These are phyloP conservation scores for Fagopyrum tataricum DNA, from an alignment of 148 eudicot species.

Conservation along the genomic window DNA sequence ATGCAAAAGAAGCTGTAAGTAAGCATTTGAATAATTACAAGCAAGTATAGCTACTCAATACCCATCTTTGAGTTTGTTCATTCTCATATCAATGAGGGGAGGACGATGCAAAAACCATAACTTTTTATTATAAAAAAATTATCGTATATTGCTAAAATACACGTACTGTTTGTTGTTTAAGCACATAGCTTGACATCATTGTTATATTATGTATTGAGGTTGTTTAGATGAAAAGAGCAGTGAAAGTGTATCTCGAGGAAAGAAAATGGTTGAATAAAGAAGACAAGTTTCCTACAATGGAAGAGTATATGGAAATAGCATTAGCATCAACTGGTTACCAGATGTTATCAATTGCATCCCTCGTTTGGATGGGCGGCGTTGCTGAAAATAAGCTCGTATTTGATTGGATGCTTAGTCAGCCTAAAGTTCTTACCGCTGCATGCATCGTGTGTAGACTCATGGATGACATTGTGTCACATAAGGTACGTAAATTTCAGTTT, in stretches of 20 bases:
- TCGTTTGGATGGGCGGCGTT: conserved; percentile 4
- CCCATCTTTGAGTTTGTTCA: too few species aligned
- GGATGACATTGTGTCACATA: conserved; percentile 12
- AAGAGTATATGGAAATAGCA: conserved; percentile 13
- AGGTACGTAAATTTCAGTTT: neutral
- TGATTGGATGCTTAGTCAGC: conserved; percentile 7
- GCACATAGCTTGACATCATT: too few species aligned
- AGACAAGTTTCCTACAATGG: neutral
- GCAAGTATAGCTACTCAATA: neutral
- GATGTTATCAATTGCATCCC: neutral
- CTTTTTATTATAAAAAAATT: too few species aligned
- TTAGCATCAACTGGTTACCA: neutral
- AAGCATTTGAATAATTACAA: neutral
- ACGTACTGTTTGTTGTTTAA: too few species aligned
- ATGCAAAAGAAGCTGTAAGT: conserved; percentile 11
- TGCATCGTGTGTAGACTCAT: conserved; percentile 5
- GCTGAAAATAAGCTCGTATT: neutral
- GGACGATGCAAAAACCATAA: too few species aligned
- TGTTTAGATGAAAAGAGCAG: conserved; percentile 3
- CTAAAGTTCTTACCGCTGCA: conserved; percentile 1
- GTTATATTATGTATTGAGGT: too few species aligned
- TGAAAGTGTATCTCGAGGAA: conserved; percentile 7
- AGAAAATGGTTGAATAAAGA: neutral
- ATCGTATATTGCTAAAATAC: too few species aligned
- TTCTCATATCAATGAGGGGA: too few species aligned